phyloP scores from a whole-genome alignment of 345 rosid genomes.

The Lagerstroemia speciosa region DNA sequence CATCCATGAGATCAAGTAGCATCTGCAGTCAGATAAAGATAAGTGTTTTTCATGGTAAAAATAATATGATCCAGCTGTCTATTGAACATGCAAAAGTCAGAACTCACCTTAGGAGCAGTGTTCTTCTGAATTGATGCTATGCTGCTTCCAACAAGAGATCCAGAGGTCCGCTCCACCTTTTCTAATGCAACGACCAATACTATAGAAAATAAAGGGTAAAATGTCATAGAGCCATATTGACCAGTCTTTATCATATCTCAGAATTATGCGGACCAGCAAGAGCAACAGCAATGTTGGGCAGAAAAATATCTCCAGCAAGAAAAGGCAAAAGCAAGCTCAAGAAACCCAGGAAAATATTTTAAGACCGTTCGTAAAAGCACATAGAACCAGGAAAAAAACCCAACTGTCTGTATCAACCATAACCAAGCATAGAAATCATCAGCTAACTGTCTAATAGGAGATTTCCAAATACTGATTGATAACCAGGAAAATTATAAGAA shows the following conservation, averaged over 20 bases:
- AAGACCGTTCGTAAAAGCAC: background rate
- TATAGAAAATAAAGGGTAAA: conserved; percentile 18
- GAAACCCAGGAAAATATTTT: background rate
- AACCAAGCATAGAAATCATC: background rate
- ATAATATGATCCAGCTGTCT: background rate
- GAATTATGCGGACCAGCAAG: background rate
- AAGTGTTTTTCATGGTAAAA: background rate
- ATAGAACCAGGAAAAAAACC: background rate
- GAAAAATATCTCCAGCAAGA: background rate
- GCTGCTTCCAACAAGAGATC: conserved; percentile 77
- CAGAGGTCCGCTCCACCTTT: conserved; percentile 82
- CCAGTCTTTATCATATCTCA: background rate
- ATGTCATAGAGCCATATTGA: conserved; percentile 6
- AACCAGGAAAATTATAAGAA: background rate
- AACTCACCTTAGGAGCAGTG: conserved; percentile 83
- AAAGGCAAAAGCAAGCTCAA: background rate
- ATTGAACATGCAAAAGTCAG: conserved; percentile 6
- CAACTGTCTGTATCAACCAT: background rate
- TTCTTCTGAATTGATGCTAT: conserved; percentile 93
- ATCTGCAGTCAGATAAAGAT: conserved; percentile 41
- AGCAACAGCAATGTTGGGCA: background rate
- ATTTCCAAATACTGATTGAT: background rate
- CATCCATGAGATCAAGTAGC: conserved; percentile 98
- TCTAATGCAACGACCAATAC: conserved; percentile 88
- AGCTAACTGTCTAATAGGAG: background rate